These are phyloP conservation scores for Murraya koenigii DNA, from an alignment of 345 rosid species.

Conservation along the genomic window DNA sequence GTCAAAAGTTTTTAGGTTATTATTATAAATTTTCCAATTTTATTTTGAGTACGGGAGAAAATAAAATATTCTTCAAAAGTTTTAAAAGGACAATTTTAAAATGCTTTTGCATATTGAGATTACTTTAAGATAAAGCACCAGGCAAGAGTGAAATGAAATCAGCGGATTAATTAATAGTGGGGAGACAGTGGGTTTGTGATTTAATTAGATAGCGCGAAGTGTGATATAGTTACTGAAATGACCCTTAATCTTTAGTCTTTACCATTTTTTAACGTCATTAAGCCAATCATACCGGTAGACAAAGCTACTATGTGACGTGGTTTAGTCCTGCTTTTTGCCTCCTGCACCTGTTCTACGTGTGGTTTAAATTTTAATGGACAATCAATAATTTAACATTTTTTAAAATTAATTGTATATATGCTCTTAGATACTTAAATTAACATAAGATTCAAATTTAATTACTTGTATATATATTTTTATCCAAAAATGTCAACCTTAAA, in stretches of 20 bases:
- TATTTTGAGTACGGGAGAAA: too few relatives aligned
- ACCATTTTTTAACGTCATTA: slow-evolving; percentile 11
- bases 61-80: too few relatives aligned
- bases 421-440: neutral
- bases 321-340: slow-evolving; percentile 4
- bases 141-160: slow-evolving; percentile 19
- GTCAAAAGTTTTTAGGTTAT: too few relatives aligned
- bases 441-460: too few relatives aligned
- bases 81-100: too few relatives aligned
- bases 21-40: too few relatives aligned
- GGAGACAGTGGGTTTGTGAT: neutral
- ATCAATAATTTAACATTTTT: neutral
- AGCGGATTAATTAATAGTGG: neutral
- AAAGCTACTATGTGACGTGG: slow-evolving; percentile 20
- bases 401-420: too few relatives aligned
- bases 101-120: too few relatives aligned
- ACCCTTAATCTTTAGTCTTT: neutral
- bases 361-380: slow-evolving; percentile 9
- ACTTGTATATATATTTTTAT: too few relatives aligned
- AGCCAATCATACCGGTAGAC: slow-evolving; percentile 11
- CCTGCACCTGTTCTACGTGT: slow-evolving; percentile 17
- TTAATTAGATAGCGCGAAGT: slow-evolving; percentile 6
- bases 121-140: neutral
- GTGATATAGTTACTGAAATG: neutral
- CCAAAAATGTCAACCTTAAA: too few relatives aligned